These are phyloP conservation scores for Xylaria bambusicola DNA, from an alignment of 495 filamentous ascomycete genomes.

Conservation along the genomic window DNA sequence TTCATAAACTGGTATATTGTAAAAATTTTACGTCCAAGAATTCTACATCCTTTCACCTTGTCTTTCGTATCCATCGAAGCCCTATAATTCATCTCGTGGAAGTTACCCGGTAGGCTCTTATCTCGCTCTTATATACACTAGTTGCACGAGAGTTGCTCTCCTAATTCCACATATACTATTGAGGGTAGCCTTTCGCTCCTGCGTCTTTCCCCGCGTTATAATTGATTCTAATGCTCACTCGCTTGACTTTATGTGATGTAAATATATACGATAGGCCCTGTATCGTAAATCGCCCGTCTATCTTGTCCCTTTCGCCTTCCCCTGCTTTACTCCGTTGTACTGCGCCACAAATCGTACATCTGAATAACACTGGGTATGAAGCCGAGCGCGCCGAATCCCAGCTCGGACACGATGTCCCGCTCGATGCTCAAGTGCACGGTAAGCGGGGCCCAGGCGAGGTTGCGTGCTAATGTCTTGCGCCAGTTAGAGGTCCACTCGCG, in stretches of 20 bases:
- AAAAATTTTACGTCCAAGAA: neutral
- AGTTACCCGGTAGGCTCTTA: no score
- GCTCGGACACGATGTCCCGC: conserved; percentile 62
- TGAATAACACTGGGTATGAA: conserved; percentile 66
- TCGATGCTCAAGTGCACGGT: conserved; percentile 82
- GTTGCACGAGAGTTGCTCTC: no score
- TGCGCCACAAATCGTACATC: conserved; percentile 66
- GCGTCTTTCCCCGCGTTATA: neutral
- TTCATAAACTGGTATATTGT: no score
- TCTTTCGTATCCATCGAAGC: no score
- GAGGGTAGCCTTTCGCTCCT: neutral
- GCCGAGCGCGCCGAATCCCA: conserved; percentile 64
- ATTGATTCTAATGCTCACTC: no score
- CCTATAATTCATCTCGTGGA: neutral
- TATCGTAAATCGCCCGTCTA: neutral
- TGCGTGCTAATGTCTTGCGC: conserved; percentile 48
- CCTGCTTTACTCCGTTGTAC: conserved; percentile 30
- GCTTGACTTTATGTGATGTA: no score
- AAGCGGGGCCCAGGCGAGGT: conserved; percentile 58
- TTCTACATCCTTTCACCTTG: no score
- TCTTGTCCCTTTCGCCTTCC: neutral
- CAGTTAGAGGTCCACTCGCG: conserved; percentile 44
- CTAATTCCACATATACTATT: no score
- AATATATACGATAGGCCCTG: no score
- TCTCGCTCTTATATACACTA: neutral